These are phyloP conservation scores for Blastomyces silverae DNA, from an alignment of 2,329 filamentous ascomycete species.

Conservation along the genomic window DNA sequence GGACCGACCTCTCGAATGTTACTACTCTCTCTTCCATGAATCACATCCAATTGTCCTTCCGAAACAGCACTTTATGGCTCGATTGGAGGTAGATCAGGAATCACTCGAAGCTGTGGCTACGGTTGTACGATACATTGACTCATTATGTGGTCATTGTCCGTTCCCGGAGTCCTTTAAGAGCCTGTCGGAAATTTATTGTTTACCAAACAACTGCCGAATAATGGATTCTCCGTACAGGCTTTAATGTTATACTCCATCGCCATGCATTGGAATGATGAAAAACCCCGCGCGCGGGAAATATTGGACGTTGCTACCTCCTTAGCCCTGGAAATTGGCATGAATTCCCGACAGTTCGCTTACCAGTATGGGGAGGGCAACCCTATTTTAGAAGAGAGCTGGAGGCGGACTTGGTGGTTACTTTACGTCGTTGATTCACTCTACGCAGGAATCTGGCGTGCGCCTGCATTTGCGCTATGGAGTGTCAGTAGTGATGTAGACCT, in stretches of 20 bases:
- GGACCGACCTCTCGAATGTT: slow-evolving; percentile 22
- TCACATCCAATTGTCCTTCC: slow-evolving; percentile 30
- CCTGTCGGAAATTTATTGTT: slow-evolving; percentile 18
- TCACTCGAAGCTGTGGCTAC: slow-evolving; percentile 25
- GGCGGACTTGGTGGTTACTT: slow-evolving; percentile 35
- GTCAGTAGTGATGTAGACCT: slow-evolving; percentile 27
- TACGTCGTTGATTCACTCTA: slow-evolving; percentile 72
- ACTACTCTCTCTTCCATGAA: slow-evolving; percentile 31
- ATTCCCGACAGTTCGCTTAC: slow-evolving; percentile 26
- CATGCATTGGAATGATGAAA: slow-evolving; percentile 18
- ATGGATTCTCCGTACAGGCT: slow-evolving; percentile 24
- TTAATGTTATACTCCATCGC: slow-evolving; percentile 27
- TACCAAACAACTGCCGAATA: slow-evolving; percentile 14
- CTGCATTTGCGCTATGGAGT: slow-evolving; percentile 19
- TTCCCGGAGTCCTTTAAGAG: slow-evolving; percentile 22
- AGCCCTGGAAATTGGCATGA: slow-evolving; percentile 26
- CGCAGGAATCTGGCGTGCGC: slow-evolving; percentile 50
- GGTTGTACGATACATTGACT: slow-evolving; percentile 29
- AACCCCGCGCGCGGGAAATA: slow-evolving; percentile 13
- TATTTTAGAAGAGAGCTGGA: slow-evolving; percentile 42
- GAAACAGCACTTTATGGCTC: slow-evolving; percentile 15
- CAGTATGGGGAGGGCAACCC: slow-evolving; percentile 50
- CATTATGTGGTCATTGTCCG: slow-evolving; percentile 17
- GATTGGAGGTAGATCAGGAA: slow-evolving; percentile 15
- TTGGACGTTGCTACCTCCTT: slow-evolving; percentile 15